phyloP scores from a whole-genome alignment of 176 grass and related monocot species.

The Saccharum spontaneum region DNA sequence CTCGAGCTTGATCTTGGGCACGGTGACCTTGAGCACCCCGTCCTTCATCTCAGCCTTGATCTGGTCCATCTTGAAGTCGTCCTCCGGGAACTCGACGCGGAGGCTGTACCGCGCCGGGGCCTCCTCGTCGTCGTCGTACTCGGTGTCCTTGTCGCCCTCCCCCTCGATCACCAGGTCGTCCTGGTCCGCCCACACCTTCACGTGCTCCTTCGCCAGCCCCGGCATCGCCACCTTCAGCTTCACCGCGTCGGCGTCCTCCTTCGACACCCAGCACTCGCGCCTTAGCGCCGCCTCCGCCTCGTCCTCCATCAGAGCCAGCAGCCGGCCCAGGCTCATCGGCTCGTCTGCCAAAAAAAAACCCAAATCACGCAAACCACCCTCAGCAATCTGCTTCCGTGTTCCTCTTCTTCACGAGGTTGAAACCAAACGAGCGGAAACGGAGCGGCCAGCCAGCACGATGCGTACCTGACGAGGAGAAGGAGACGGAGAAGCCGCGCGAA shows the following conservation, averaged over 20 bases:
- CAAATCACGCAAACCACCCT: neutral
- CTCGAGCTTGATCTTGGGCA: constrained; percentile 67
- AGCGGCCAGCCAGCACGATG: neutral
- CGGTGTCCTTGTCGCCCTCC: constrained; percentile 38
- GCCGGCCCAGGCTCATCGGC: constrained; percentile 14
- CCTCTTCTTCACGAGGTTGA: neutral
- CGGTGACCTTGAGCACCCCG: constrained; percentile 60
- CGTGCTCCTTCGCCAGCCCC: constrained; percentile 71
- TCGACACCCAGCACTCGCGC: constrained; percentile 45
- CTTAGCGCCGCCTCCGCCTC: neutral
- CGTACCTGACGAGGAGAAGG: constrained; percentile 38
- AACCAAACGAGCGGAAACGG: neutral
- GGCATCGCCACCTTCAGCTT: constrained; percentile 68
- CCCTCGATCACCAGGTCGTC: constrained; percentile 54
- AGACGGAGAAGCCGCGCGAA: neutral
- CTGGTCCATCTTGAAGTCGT: constrained; percentile 57
- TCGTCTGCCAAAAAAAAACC: neutral
- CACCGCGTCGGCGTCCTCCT: constrained; percentile 47
- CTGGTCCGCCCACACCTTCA: constrained; percentile 52
- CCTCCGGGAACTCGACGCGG: constrained; percentile 45
- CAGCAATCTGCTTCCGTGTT: too few relatives aligned
- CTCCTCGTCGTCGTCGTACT: neutral
- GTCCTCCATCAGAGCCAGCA: constrained; percentile 49
- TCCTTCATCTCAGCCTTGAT: constrained; percentile 81
- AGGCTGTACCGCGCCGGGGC: neutral